Evolutionary conservation across 352 stramenopile genomes (phyloP).

Genomic region (Thraustochytrium striatum): DNA sequence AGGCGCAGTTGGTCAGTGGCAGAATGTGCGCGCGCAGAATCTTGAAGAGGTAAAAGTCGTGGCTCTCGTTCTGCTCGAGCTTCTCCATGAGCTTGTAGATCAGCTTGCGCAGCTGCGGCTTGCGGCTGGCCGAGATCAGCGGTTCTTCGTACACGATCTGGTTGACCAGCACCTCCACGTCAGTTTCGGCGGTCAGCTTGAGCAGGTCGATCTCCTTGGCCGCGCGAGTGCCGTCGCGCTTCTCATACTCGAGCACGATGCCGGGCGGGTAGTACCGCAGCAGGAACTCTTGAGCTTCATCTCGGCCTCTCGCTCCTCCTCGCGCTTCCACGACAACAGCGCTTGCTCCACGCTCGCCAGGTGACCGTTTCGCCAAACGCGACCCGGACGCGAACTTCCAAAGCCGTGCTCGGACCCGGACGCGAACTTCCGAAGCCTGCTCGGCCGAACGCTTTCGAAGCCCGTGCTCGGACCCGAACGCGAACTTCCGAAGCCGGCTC

Average conservation of each 20-base stretch:
- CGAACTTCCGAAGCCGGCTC: no score
- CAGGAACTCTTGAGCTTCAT: conserved; percentile 95
- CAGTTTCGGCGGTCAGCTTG: conserved; percentile 83
- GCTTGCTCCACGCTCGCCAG: no score
- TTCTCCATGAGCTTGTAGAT: conserved; percentile 94
- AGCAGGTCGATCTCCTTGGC: conserved; percentile 92
- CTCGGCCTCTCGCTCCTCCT: no score
- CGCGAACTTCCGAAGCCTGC: no score
- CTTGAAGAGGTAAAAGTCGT: conserved; percentile 93
- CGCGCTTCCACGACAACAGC: no score
- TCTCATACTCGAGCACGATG: conserved; percentile 92
- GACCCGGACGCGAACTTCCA: no score
- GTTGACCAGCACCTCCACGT: conserved; percentile 89
- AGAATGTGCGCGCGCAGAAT: conserved; percentile 89
- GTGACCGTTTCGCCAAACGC: no score
- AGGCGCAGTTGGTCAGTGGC: conserved; percentile 89
- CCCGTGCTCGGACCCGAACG: no score
- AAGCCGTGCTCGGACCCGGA: no score
- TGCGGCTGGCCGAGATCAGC: conserved; percentile 82
- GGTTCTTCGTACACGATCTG: conserved; percentile 91
- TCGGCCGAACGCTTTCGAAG: no score
- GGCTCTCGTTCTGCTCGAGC: conserved; percentile 83
- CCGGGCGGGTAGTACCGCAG: conserved; percentile 88
- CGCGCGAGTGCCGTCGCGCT: conserved; percentile 81
- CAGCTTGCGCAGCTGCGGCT: conserved; percentile 83